Evolutionary conservation across 2,329 filamentous ascomycete genomes (phyloP).

Genomic region (Colletotrichum liriopes): DNA sequence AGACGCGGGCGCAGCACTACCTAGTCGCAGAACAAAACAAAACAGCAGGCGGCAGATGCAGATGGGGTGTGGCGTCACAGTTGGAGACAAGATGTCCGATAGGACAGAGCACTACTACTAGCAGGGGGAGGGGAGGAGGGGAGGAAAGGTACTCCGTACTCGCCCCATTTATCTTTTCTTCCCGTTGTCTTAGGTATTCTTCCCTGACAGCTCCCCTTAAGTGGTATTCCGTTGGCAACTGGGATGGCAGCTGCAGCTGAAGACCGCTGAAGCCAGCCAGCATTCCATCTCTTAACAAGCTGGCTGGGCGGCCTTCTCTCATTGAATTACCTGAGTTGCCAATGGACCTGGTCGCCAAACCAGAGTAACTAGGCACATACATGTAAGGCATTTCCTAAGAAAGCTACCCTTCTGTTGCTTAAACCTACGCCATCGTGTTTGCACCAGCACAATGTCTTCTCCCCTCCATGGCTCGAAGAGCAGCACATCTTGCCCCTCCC

Average conservation of each 20-base stretch:
- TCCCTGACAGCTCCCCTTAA: neutral
- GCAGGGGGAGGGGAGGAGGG: neutral
- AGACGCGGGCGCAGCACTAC: slow-evolving; percentile 8
- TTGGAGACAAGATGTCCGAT: neutral
- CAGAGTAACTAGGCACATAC: neutral
- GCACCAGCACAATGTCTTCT: neutral
- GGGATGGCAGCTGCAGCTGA: neutral
- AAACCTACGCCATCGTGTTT: neutral
- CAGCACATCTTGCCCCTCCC: too few relatives aligned
- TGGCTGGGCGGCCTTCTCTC: neutral
- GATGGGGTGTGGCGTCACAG: slow-evolving; percentile 16
- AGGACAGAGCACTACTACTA: neutral
- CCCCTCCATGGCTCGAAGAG: too few relatives aligned
- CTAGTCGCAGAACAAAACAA: neutral
- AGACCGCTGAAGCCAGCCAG: neutral
- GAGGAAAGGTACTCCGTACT: neutral
- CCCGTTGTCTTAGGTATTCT: neutral
- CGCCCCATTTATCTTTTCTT: neutral
- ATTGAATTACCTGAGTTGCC: too few relatives aligned
- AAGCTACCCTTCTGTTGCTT: neutral
- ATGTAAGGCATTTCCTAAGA: neutral
- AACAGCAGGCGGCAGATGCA: neutral
- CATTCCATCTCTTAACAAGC: neutral
- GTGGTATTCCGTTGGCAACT: neutral
- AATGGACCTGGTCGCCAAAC: too few relatives aligned